Evolutionary conservation across 257 asterid species (phyloP), one percentile per base, ranked within the genome.

Genomic region (Forsythia suspensa): DNA sequence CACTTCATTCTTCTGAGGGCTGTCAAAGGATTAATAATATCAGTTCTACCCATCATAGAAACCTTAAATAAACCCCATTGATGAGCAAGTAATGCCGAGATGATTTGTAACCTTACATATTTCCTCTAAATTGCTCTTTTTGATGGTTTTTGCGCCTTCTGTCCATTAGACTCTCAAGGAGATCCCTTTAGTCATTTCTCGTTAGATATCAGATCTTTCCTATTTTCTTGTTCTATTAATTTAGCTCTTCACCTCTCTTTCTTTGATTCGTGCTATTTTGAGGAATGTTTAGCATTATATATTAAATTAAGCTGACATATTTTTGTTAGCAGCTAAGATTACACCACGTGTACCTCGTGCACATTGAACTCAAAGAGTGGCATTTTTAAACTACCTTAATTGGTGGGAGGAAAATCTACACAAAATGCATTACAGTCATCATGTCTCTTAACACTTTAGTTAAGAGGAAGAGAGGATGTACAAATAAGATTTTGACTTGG

Each of bases 401-500:
- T 10, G 10, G 10, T 44, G 51, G 10, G 51, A 7, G 51, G 41
- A 39, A 39, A 3, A 39, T 39, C 41, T 42, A 42, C 0, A 42
- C 46, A 42, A 46, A 46, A 12, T 37, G 70, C 21, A 29, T 16
- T 16, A 36, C 13, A 6, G 10, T 51, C 11, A 13, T 70, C 72
- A 21, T 66, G 51, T 48, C 5, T 38, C 16, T 40, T 21, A 78
- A 71, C 15, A 61, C 15, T 12, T 43, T 21, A 57, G 76, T 46
- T 46, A 48, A 48, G 16, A 67, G 82, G 72, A 70, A 78, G 84
- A 74, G 82, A 71, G 6, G 80, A 85, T 82, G 90, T 67, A 39
- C 69, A 72, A 39, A 88, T 88, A 82, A 81, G 92, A 83, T 46
- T 71, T 29, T 74, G 40, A 21, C 59, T 72, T 55, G 42, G 36